Evolutionary conservation across 768 basidiomycete genomes (phyloP), one percentile per base, ranked within the genome.

Genomic region (Pleurotus platypus): DNA sequence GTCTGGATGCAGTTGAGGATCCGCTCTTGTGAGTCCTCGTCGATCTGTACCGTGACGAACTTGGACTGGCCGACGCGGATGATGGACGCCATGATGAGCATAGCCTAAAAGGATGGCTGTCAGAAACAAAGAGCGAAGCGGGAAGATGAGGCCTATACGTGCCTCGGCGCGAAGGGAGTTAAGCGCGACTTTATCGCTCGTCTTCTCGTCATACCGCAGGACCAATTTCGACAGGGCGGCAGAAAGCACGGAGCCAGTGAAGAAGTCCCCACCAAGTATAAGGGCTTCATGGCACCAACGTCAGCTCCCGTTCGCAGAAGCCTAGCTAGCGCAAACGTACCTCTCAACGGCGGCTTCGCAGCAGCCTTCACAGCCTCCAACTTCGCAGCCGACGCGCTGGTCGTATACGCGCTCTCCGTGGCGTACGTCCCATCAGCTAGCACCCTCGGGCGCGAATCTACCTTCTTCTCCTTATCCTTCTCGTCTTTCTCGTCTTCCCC

Each of bases 51-150:
- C 0, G 91, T 85, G 45, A 89, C 90, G 63, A 96, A 95, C 68
- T 95, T 96, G 55, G 94, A 95, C 73, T 98, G 96, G 38, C 97
- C 97, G 56, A 98, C 92, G 48, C 97, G 93, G 67, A 98, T 91
- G 68, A 94, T 80, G 7, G 94, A 97, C 1, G 94, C 88, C 97
- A 99, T 98, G 69, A 98, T 93, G 55, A 99, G 80, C 92, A 99
- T 98, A 4, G 24, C 24, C 24, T 26, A 26, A 26, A 24, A 5
- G 24, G 5, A 26, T 26, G 24, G 24, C 27, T 9, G 49, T 30
- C 30, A 61, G 55, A 18, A 8, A 2, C 37, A 49, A 15, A 5
- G 12, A 12, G 15, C 1, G 13, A 35, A 56, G 30, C 13, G 53
- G 18, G 15, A 22, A 11, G 2, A 26, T 1, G 39, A 22, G 39